Base-by-base conservation (phyloP, 2,329 filamentous ascomycete genomes). In the Aureobasidium mangrovei region DNA sequence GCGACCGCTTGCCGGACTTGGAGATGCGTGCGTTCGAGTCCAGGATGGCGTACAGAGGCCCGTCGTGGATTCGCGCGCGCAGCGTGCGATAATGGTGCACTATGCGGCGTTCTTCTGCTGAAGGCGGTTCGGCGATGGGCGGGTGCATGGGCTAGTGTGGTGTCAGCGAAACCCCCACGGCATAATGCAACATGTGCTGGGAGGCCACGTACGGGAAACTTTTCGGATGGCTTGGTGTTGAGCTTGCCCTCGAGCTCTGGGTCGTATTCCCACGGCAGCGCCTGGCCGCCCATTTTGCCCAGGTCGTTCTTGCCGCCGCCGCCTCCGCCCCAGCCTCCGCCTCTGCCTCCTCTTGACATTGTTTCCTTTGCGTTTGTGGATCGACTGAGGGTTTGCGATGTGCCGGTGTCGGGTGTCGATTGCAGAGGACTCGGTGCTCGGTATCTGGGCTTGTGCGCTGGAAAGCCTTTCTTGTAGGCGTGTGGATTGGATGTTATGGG, bases 41-140 rank as follows among this genome's bases (percentile, higher is more conserved):
- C 4, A 81, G 70, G 18, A 79, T 72, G 0, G 77, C 76, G 67
- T 81, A 84, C 58, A 81, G 77, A 0, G 81, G 79, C 0, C 81
- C 81, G 44, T 82, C 76, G 60, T 81, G 79, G 55, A 80, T 75
- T 42, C 72, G 72, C 44, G 77, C 75, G 59, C 78, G 78, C 4
- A 83, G 67, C 1, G 66, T 66, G 6, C 77, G 74, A 61, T 78
- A 79, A 56, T 73, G 65, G 49, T 76, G 69, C 47, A 81, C 70
- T 57, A 75, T 70, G 4, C 63, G 63, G 54, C 69, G 68, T 67
- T 83, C 81, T 45, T 62, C 58, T 7, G 61, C 60, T 38, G 67
- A 69, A n/a, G 74, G 65, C 10, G 74, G 65, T 12, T 67, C 61
- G 7, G 72, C 67, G 54, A 66, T 64, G 8, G 65, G 66, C 56